Conservation (phyloP, 2,329 filamentous ascomycete species). For the Exophiala lecanii-corni region DNA sequence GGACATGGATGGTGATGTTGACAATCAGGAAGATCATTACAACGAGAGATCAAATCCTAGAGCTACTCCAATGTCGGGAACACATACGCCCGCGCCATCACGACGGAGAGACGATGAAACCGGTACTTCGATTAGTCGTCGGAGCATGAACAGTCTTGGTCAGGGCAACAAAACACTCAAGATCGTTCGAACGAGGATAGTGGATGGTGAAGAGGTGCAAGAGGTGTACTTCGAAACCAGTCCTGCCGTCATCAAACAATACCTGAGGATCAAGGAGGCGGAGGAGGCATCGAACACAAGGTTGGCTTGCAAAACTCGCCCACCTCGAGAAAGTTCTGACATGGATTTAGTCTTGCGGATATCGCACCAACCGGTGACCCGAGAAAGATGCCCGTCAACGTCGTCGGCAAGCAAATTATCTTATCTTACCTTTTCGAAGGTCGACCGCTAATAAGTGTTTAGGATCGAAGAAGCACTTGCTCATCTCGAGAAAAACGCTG, state of each 20-base stretch:
- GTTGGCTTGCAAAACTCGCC: slow-evolving; percentile 44
- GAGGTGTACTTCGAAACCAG: slow-evolving; percentile 63
- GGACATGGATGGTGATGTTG: slow-evolving; percentile 58
- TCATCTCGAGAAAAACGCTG: slow-evolving; percentile 75
- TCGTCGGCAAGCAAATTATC: slow-evolving; percentile 44
- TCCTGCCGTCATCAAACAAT: slow-evolving; percentile 81
- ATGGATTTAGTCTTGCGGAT: slow-evolving; percentile 14
- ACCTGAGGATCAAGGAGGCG: slow-evolving; percentile 71
- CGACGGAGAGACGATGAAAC: slow-evolving; percentile 66
- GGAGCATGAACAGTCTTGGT: slow-evolving; percentile 63
- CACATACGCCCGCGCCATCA: slow-evolving; percentile 53
- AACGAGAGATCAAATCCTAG: slow-evolving; percentile 37
- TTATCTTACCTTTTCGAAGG: neutral
- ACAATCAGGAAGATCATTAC: slow-evolving; percentile 46
- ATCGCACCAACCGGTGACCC: slow-evolving; percentile 59
- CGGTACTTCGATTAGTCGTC: slow-evolving; percentile 69
- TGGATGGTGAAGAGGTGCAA: slow-evolving; percentile 59
- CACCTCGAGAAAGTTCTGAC: slow-evolving; percentile 8
- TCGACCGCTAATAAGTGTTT: slow-evolving; percentile 26
- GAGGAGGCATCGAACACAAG: slow-evolving; percentile 68
- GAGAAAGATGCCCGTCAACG: slow-evolving; percentile 61
- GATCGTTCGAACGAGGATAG: slow-evolving; percentile 65
- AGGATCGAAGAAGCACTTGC: slow-evolving; percentile 47
- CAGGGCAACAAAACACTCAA: slow-evolving; percentile 46
- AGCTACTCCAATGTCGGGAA: slow-evolving; percentile 63